Conservation (phyloP, 352 stramenopile species). For the Globisporangium uncinulatum region DNA sequence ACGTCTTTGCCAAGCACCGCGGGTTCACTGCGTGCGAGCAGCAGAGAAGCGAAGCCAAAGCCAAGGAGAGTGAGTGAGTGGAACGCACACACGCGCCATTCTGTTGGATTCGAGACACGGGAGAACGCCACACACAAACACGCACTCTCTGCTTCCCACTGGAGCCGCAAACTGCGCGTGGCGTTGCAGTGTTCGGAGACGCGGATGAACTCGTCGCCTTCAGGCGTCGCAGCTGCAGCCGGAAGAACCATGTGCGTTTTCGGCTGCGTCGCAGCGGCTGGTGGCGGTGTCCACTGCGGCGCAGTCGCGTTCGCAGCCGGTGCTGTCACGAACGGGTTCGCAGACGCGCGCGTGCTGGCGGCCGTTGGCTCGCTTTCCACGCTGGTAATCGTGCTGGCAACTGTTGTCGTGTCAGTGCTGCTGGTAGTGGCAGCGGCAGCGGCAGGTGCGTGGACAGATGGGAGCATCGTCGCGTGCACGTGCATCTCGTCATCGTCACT, state of each 20-base stretch:
- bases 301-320: neutral
- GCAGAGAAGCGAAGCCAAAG: neutral
- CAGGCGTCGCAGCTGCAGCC: slow-evolving; percentile 7
- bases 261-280: neutral
- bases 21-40: slow-evolving; percentile 54
- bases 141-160: slow-evolving; percentile 79
- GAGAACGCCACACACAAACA: neutral
- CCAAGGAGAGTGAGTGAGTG: neutral
- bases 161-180: slow-evolving; percentile 59
- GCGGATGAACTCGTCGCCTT: slow-evolving; percentile 42
- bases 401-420: neutral
- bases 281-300: neutral
- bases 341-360: neutral
- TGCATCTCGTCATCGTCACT: slow-evolving; percentile 14
- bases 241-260: slow-evolving; percentile 1
- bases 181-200: slow-evolving; percentile 63
- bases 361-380: neutral
- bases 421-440: neutral
- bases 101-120: neutral
- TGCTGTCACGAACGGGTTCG: neutral
- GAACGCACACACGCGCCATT: neutral
- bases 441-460: neutral
- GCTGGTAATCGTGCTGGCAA: neutral
- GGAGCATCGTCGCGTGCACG: slow-evolving; percentile 16
- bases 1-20: slow-evolving; percentile 63